Percentiles rank a stretch among this genome's conserved stretches.
Conservation (phyloP, 148 eudicot genomes). For the Rhododendron mucronatum region DNA sequence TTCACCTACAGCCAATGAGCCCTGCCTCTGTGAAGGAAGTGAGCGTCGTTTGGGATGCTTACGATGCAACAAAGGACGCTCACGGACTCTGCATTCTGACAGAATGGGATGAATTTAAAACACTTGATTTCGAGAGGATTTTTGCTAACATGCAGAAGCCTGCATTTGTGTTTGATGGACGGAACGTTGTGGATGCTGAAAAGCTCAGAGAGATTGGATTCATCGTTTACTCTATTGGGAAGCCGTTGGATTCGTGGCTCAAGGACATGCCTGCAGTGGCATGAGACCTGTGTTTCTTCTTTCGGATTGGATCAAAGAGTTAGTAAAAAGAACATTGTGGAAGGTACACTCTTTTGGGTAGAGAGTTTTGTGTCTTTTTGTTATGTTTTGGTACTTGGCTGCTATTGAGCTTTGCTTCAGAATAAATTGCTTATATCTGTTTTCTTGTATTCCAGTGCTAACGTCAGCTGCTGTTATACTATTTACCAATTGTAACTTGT, state of each 20-base stretch:
- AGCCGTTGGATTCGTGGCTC: conserved; percentile 65
- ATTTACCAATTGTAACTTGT: background rate
- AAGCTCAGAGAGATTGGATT: conserved; percentile 54
- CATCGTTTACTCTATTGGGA: conserved; percentile 58
- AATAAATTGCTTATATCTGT: background rate
- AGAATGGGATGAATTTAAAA: conserved; percentile 63
- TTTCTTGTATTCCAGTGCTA: background rate
- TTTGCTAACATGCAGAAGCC: conserved; percentile 53
- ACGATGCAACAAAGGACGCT: conserved; percentile 50
- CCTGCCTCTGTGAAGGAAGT: conserved; percentile 29
- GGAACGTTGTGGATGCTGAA: conserved; percentile 47
- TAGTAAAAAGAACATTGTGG: background rate
- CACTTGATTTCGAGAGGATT: conserved; percentile 45
- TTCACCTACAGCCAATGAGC: conserved; percentile 46
- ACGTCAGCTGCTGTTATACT: background rate
- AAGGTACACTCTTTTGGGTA: background rate
- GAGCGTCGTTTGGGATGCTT: conserved; percentile 32
- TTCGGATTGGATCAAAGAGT: background rate
- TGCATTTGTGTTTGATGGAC: conserved; percentile 62
- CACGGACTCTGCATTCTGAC: conserved; percentile 54
- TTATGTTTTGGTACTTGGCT: background rate
- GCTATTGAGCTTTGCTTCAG: background rate
- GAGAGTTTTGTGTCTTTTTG: background rate
- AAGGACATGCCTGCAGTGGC: conserved; percentile 59
- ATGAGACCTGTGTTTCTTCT: conserved; percentile 1